A percentile compares a stretch with the other conserved stretches of the same genome.
Evolutionary conservation across 371 early-diverging fungal genomes (phyloP).

Genomic region (Mortierella sp.): DNA sequence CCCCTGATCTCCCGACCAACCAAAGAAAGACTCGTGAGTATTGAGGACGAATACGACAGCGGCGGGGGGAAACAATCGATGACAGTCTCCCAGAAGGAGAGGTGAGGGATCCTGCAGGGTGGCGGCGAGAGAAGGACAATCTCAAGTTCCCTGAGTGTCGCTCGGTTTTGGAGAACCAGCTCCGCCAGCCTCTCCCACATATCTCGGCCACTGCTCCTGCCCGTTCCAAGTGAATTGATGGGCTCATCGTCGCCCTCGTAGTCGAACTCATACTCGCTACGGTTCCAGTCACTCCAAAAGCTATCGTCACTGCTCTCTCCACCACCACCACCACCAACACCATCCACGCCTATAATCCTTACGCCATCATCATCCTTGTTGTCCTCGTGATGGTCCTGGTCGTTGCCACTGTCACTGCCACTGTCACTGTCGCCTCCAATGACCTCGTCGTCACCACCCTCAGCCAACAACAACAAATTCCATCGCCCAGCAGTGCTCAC

Average conservation of each 20-base stretch:
- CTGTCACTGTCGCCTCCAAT: background rate
- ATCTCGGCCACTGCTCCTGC: background rate
- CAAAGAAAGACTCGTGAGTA: background rate
- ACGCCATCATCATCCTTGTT: background rate
- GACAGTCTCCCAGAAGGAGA: constrained; percentile 1
- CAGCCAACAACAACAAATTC: background rate
- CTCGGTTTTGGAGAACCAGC: constrained; percentile 14
- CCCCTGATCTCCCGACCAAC: constrained; percentile 1
- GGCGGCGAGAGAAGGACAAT: background rate
- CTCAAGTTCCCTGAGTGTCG: background rate
- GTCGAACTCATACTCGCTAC: background rate
- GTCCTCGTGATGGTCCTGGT: background rate
- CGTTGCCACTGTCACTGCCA: background rate
- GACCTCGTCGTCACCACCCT: background rate
- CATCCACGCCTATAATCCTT: background rate
- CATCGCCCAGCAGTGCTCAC: constrained; percentile 1
- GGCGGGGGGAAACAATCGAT: background rate
- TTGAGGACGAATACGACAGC: background rate
- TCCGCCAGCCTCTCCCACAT: constrained; percentile 6
- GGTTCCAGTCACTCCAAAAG: constrained; percentile 4
- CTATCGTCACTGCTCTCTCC: constrained; percentile 2
- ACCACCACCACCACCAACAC: background rate
- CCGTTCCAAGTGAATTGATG: background rate
- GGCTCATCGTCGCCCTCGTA: background rate
- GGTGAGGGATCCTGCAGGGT: background rate